Conservation (phyloP, 768 basidiomycete genomes). For the Termitomyces eurrhizus region DNA sequence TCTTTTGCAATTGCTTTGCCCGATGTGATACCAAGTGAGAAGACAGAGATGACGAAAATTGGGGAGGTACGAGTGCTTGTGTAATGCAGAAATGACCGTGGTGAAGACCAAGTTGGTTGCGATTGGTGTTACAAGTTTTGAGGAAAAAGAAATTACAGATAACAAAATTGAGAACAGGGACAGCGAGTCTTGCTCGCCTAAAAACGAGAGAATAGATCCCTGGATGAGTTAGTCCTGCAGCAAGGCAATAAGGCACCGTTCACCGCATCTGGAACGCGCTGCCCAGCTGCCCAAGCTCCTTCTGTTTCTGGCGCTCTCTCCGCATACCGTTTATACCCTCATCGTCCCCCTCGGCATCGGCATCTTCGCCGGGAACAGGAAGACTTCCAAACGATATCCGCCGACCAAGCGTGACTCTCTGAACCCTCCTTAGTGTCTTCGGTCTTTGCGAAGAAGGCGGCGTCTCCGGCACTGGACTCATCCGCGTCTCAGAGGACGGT, state of each 20-base stretch:
- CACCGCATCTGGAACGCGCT: constrained; percentile 71
- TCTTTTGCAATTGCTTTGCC: background rate
- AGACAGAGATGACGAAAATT: background rate
- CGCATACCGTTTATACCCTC: constrained; percentile 23
- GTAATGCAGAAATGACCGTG: constrained; percentile 1
- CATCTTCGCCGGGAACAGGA: constrained; percentile 32
- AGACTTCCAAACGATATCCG: constrained; percentile 67
- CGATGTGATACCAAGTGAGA: background rate
- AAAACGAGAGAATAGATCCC: background rate
- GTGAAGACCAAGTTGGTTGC: background rate
- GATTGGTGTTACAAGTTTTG: background rate
- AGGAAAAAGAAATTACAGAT: background rate
- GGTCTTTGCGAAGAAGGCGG: constrained; percentile 21
- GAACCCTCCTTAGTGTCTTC: constrained; percentile 49
- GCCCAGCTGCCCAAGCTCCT: constrained; percentile 38
- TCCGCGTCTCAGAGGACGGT: constrained; percentile 1
- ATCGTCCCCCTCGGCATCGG: constrained; percentile 31
- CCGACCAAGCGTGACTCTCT: constrained; percentile 42
- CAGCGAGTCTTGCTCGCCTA: background rate
- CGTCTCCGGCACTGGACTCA: background rate
- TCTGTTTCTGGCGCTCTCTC: constrained; percentile 11
- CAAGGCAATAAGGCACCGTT: constrained; percentile 9
- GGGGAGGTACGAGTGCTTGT: background rate
- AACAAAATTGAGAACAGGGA: background rate
- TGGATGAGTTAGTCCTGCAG: background rate